Conservation (phyloP, 1,284 basidiomycete species). For the Puccinia sorghi region DNA sequence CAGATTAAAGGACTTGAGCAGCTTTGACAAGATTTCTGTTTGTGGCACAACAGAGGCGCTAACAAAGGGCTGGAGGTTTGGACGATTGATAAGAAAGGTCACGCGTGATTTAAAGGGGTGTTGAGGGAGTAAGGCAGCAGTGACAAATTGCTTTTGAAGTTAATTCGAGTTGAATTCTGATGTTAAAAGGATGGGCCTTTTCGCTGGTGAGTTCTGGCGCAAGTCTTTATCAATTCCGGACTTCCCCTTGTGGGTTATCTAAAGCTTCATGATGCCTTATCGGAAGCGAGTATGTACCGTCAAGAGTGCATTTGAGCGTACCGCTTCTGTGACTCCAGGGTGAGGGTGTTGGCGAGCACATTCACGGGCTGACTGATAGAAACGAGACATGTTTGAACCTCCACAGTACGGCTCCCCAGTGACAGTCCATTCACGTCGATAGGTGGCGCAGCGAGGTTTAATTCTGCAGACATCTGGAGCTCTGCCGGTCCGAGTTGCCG, state of each 20-base stretch:
- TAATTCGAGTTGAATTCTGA: too few relatives aligned
- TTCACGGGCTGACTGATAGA: neutral
- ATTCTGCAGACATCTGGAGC: neutral
- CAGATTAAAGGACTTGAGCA: neutral
- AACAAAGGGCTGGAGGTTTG: neutral
- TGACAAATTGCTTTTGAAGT: too few relatives aligned
- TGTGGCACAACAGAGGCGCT: neutral
- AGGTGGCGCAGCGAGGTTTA: conserved; percentile 7
- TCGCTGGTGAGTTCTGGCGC: too few relatives aligned
- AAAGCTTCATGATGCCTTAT: neutral
- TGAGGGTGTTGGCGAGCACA: conserved; percentile 1
- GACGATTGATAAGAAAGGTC: neutral
- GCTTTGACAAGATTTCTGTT: neutral
- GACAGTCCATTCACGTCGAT: neutral
- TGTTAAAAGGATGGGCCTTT: too few relatives aligned
- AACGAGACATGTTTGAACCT: conserved; percentile 19
- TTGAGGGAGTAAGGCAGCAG: too few relatives aligned
- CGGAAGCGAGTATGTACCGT: conserved; percentile 10
- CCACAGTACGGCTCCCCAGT: neutral
- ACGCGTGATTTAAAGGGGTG: neutral
- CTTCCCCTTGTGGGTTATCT: conserved; percentile 9
- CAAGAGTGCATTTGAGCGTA: neutral
- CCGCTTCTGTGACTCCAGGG: conserved; percentile 22
- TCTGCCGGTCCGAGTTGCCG: neutral
- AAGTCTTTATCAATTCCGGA: conserved; percentile 20